Evolutionary conservation across 768 basidiomycete genomes (phyloP).

Genomic region (Auriculariales sp.): DNA sequence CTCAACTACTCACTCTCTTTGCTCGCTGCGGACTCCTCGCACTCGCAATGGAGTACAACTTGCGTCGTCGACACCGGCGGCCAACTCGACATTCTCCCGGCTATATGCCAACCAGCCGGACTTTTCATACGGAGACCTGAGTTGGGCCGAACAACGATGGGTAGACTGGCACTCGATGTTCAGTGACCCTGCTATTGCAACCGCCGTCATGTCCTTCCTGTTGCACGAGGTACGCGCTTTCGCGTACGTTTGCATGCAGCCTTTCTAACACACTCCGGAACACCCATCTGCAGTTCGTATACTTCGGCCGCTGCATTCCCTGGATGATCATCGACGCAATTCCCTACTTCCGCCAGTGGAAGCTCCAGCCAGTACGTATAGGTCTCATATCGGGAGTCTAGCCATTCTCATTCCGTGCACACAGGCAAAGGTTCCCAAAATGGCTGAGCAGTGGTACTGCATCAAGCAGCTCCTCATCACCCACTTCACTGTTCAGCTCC

Average conservation of each 20-base stretch:
- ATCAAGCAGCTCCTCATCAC: constrained; percentile 87
- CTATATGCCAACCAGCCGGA: too few species aligned
- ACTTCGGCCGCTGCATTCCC: constrained; percentile 89
- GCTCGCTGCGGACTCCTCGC: too few species aligned
- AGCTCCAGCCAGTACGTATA: constrained; percentile 58
- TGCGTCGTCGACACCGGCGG: too few species aligned
- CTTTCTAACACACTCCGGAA: background rate
- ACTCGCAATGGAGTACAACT: too few species aligned
- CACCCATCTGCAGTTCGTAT: constrained; percentile 50
- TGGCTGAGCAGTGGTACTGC: constrained; percentile 85
- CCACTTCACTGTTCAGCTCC: constrained; percentile 91
- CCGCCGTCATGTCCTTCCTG: constrained; percentile 83
- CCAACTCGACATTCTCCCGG: too few species aligned
- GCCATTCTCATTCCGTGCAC: background rate
- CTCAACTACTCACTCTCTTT: too few species aligned
- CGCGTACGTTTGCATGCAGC: background rate
- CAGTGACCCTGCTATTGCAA: constrained; percentile 83
- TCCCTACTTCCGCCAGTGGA: constrained; percentile 89
- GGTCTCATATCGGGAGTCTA: constrained; percentile 2
- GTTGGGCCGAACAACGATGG: constrained; percentile 70
- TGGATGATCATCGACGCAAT: constrained; percentile 94
- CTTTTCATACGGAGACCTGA: constrained; percentile 19
- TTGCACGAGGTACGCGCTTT: constrained; percentile 73
- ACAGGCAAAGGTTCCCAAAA: constrained; percentile 57
- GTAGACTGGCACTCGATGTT: constrained; percentile 74